Conservation (phyloP, 2,329 filamentous ascomycete genomes). For the Cladosporium sp. region DNA sequence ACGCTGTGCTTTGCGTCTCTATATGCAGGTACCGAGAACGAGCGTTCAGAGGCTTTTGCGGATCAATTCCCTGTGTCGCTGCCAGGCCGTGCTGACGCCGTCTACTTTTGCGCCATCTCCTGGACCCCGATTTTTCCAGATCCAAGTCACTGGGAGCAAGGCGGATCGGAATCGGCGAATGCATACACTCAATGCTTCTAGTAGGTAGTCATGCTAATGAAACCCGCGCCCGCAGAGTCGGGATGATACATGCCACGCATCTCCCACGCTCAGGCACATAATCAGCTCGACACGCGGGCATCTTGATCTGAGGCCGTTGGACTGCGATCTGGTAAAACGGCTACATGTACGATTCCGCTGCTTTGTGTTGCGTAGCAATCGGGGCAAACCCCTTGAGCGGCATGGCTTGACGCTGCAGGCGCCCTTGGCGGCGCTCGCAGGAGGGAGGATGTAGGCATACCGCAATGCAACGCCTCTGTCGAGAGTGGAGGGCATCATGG, state of each 20-base stretch:
- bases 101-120: background rate
- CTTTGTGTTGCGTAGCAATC: background rate
- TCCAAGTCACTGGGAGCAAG: background rate
- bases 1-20: background rate
- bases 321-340: conserved; percentile 1
- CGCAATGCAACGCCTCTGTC: background rate
- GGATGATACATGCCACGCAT: background rate
- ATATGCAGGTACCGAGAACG: conserved; percentile 9
- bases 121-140: background rate
- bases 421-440: background rate
- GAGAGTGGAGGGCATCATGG: background rate
- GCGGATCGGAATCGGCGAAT: background rate
- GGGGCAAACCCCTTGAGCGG: background rate
- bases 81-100: background rate
- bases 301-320: background rate
- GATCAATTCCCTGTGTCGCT: background rate
- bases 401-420: background rate
- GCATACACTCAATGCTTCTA: background rate
- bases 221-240: background rate
- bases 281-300: background rate
- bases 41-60: background rate
- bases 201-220: background rate
- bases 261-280: background rate
- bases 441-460: too few relatives aligned
- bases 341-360: background rate